phyloP scores from a whole-genome alignment of 2,329 filamentous ascomycete genomes.

The Colletotrichum gigasporum region DNA sequence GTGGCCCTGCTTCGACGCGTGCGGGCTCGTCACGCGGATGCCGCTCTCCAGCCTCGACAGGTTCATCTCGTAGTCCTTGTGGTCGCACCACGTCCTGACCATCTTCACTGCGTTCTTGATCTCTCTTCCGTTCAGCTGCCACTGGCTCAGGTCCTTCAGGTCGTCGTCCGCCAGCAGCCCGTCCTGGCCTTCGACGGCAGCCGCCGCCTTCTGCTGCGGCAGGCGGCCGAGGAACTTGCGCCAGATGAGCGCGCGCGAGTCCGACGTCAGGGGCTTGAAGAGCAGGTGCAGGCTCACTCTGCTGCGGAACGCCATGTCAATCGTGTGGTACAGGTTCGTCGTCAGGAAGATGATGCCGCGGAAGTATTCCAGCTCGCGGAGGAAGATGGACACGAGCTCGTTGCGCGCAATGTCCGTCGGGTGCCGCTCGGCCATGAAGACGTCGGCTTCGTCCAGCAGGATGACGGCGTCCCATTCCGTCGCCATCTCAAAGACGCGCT shows the following conservation, averaged over 20 bases:
- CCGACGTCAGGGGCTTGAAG: constrained; percentile 49
- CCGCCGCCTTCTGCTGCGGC: constrained; percentile 24
- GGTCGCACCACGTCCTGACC: constrained; percentile 55
- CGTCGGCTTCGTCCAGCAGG: constrained; percentile 63
- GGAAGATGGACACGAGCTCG: constrained; percentile 57
- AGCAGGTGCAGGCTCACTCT: constrained; percentile 57
- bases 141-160: constrained; percentile 48
- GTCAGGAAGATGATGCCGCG: constrained; percentile 56
- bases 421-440: constrained; percentile 59
- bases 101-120: constrained; percentile 59
- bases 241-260: constrained; percentile 53
- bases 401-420: constrained; percentile 57
- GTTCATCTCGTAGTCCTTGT: constrained; percentile 53
- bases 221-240: constrained; percentile 54
- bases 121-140: constrained; percentile 55
- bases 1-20: constrained; percentile 46
- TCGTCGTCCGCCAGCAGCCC: constrained; percentile 44
- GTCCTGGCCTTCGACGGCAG: neutral
- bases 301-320: constrained; percentile 55
- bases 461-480: constrained; percentile 60
- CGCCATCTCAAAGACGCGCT: constrained; percentile 56
- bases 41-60: constrained; percentile 53
- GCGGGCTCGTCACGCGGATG: constrained; percentile 55
- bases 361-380: constrained; percentile 56
- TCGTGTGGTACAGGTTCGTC: constrained; percentile 52